These are phyloP conservation scores for Rhododendron ovatum DNA, from an alignment of 148 eudicot species.

Conservation along the genomic window DNA sequence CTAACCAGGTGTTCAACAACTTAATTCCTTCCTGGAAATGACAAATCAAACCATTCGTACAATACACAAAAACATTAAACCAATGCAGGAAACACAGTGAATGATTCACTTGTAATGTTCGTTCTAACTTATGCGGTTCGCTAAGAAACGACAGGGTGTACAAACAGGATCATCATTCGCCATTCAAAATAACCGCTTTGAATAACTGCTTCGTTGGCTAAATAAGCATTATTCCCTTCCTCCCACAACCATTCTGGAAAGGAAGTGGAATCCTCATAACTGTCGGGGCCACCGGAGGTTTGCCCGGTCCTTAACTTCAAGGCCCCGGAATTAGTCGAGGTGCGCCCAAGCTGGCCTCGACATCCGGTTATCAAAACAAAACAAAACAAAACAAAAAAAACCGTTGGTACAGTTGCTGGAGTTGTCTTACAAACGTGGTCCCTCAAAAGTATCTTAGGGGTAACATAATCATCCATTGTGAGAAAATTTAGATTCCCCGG, in stretches of 20 bases:
- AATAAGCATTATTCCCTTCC: neutral
- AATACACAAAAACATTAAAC: neutral
- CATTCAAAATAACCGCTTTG: neutral
- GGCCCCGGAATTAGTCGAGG: too few species aligned
- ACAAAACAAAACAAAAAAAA: too few species aligned
- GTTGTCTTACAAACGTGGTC: too few species aligned
- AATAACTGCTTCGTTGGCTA: neutral
- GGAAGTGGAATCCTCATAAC: too few species aligned
- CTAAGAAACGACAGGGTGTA: neutral
- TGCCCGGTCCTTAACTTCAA: too few species aligned
- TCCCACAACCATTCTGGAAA: neutral
- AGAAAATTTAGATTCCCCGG: too few species aligned
- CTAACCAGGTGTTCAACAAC: slow-evolving; percentile 75
- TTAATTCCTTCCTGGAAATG: slow-evolving; percentile 74
- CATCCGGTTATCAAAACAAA: too few species aligned
- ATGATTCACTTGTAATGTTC: neutral
- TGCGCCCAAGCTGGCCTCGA: too few species aligned
- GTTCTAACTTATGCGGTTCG: neutral
- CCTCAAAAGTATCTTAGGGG: too few species aligned
- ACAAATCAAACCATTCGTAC: slow-evolving; percentile 1
- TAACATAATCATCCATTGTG: too few species aligned
- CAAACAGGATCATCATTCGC: neutral
- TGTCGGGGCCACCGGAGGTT: too few species aligned
- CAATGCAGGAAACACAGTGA: neutral
- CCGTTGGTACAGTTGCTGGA: too few species aligned